A percentile compares a stretch with the other conserved stretches of the same genome.
phyloP scores from a whole-genome alignment of 148 eudicot species.

The Talinum fruticosum region DNA sequence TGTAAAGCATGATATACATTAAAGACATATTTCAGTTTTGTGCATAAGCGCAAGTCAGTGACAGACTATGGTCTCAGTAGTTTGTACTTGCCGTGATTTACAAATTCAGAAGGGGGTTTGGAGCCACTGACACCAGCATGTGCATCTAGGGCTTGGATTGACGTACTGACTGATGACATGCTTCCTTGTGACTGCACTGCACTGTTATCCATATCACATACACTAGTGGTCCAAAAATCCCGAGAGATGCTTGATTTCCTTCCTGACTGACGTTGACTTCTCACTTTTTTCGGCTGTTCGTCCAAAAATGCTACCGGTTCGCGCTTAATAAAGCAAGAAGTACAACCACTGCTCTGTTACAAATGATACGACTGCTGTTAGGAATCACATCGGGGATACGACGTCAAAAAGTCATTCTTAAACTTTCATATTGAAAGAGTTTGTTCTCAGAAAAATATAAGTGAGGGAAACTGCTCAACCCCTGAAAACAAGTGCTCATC shows the following conservation, averaged over 20 bases:
- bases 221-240: slow-evolving; percentile 64
- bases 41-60: not conserved
- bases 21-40: not conserved
- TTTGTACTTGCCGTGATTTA: slow-evolving; percentile 65
- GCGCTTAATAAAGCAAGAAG: slow-evolving; percentile 53
- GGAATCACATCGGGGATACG: slow-evolving; percentile 24
- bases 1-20: not conserved
- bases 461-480: not conserved
- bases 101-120: slow-evolving; percentile 58
- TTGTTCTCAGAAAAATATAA: not conserved
- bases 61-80: not conserved
- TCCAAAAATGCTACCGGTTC: slow-evolving; percentile 30
- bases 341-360: slow-evolving; percentile 90
- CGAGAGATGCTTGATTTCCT: slow-evolving; percentile 35
- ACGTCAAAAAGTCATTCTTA: not conserved
- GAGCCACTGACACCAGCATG: slow-evolving; percentile 43
- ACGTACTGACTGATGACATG: slow-evolving; percentile 65
- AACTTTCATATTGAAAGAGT: not conserved
- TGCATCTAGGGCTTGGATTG: slow-evolving; percentile 42
- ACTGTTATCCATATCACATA: slow-evolving; percentile 66
- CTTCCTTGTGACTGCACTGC: slow-evolving; percentile 64
- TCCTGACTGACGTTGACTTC: slow-evolving; percentile 27
- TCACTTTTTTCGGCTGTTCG: slow-evolving; percentile 37
- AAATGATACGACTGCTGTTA: slow-evolving; percentile 46
- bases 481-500: not conserved